These are phyloP conservation scores for Atalantia buxifolia DNA, from an alignment of 345 rosid species.

Conservation along the genomic window DNA sequence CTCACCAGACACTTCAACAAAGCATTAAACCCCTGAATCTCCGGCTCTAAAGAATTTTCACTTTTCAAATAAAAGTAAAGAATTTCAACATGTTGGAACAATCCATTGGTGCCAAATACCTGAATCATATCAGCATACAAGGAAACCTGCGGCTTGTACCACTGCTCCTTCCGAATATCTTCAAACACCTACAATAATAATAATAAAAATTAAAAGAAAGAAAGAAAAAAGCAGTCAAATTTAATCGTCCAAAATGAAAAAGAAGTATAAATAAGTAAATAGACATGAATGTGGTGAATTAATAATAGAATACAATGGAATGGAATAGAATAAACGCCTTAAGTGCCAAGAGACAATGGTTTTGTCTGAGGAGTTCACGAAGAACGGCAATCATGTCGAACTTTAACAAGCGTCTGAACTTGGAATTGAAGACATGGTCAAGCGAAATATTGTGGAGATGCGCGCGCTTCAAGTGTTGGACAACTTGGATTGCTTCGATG, in stretches of 20 bases:
- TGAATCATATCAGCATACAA: conserved; percentile 54
- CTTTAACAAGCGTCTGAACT: conserved; percentile 68
- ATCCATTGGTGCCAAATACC: conserved; percentile 47
- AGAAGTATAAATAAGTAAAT: no score
- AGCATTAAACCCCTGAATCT: conserved; percentile 47
- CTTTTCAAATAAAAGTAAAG: conserved; percentile 40
- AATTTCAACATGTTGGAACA: conserved; percentile 41
- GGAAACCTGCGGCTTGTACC: conserved; percentile 69
- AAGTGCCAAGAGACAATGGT: conserved; percentile 58
- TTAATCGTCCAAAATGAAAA: background rate
- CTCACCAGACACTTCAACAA: conserved; percentile 46
- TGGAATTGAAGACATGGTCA: conserved; percentile 38
- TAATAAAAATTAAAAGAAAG: no score
- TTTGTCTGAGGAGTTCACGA: conserved; percentile 74
- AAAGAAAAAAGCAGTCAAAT: background rate
- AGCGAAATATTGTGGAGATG: conserved; percentile 16
- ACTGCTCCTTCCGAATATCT: conserved; percentile 61
- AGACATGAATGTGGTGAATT: no score
- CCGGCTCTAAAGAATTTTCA: conserved; percentile 46
- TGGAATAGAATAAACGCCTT: conserved; percentile 27
- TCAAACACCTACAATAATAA: conserved; percentile 51
- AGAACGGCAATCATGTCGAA: conserved; percentile 81
- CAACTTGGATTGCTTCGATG: conserved; percentile 77
- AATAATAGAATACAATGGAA: background rate
- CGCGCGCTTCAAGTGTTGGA: conserved; percentile 75